These are phyloP conservation scores for Vitis rupestris DNA, from an alignment of 164 flowering plant genomes.

Conservation along the genomic window DNA sequence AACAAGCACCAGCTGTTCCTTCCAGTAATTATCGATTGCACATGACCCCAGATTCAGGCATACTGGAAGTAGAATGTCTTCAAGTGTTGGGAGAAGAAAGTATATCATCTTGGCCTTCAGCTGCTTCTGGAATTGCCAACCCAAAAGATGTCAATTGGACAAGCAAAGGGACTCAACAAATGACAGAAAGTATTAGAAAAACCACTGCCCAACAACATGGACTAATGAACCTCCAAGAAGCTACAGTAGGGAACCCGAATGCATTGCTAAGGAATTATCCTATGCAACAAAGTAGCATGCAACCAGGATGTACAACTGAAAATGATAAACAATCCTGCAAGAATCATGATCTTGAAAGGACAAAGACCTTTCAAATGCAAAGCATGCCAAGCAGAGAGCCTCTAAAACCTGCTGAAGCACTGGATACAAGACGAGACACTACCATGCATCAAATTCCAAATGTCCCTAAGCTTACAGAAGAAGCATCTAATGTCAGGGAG, in stretches of 20 bases:
- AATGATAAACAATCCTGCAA: conserved; percentile 1
- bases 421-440: conserved; percentile 8
- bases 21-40: conserved; percentile 22
- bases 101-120: conserved; percentile 29
- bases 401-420: conserved; percentile 13
- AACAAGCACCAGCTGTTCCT: conserved; percentile 15
- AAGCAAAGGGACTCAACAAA: conserved; percentile 11
- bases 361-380: conserved; percentile 9
- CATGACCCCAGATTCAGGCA: conserved; percentile 17
- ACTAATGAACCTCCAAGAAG: conserved; percentile 12
- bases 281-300: conserved; percentile 9
- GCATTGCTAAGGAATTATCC: conserved; percentile 1
- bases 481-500: conserved; percentile 10
- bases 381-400: conserved; percentile 10
- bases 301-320: neutral
- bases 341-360: conserved; percentile 5
- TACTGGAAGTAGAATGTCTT: conserved; percentile 13
- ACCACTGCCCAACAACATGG: conserved; percentile 8
- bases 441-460: conserved; percentile 15
- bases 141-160: conserved; percentile 7
- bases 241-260: neutral
- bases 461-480: conserved; percentile 3
- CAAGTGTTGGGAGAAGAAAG: conserved; percentile 26
- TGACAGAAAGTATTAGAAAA: neutral
- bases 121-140: conserved; percentile 15